phyloP scores from a whole-genome alignment of 2,329 filamentous ascomycete genomes.

The Colletotrichum coccodes region DNA sequence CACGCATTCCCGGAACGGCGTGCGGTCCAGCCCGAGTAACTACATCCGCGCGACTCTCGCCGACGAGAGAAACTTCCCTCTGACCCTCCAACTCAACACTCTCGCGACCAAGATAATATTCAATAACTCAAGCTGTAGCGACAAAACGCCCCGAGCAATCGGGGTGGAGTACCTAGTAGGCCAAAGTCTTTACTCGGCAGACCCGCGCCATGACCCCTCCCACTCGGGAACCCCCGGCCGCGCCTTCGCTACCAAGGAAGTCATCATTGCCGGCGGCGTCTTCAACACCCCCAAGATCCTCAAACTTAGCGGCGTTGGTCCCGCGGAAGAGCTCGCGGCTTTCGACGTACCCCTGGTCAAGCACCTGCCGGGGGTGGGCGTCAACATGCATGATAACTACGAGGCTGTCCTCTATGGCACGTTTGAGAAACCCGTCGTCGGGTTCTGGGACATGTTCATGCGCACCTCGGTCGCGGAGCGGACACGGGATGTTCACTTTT shows the following conservation, averaged over 20 bases:
- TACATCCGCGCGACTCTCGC: conserved; percentile 7
- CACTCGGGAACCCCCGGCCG: conserved; percentile 30
- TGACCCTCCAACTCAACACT: conserved; percentile 62
- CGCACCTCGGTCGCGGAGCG: too few relatives aligned
- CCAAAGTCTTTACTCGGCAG: conserved; percentile 47
- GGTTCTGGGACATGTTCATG: too few relatives aligned
- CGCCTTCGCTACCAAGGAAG: conserved; percentile 50
- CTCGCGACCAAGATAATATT: conserved; percentile 57
- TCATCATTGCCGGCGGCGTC: conserved; percentile 59
- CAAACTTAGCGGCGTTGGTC: conserved; percentile 55
- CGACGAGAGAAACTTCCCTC: conserved; percentile 52
- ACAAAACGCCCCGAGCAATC: conserved; percentile 44
- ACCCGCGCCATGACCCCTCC: conserved; percentile 44
- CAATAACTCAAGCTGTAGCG: conserved; percentile 34
- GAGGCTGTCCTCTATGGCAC: too few relatives aligned
- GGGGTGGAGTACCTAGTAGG: conserved; percentile 55
- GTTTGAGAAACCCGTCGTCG: too few relatives aligned
- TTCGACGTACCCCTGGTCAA: conserved; percentile 62
- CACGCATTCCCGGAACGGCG: conserved; percentile 38
- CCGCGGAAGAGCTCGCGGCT: conserved; percentile 47
- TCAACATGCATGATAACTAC: conserved; percentile 62
- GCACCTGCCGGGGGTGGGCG: conserved; percentile 70
- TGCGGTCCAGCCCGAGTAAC: conserved; percentile 40
- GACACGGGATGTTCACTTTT: too few relatives aligned
- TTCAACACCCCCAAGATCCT: conserved; percentile 58